A percentile compares a stretch with the other conserved stretches of the same genome.
Conservation (phyloP, 306 rosid genomes). For the Lithocarpus polystachyus region DNA sequence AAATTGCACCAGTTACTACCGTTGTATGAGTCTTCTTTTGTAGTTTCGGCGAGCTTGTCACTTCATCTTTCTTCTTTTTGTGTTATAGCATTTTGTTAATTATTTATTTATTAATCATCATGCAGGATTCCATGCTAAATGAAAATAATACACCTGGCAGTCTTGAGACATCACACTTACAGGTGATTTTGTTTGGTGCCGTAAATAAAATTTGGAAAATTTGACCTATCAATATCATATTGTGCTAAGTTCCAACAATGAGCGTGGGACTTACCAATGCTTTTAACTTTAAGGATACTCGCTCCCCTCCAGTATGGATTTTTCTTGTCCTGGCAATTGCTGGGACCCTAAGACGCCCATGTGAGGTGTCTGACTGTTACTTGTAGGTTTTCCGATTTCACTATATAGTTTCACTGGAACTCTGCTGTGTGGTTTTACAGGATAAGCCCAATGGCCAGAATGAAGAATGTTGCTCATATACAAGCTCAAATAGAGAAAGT, state of each 20-base stretch:
- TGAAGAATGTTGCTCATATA: slow-evolving; percentile 80
- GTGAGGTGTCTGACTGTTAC: background rate
- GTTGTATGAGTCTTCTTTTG: slow-evolving; percentile 24
- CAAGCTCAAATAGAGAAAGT: slow-evolving; percentile 84
- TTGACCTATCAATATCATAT: background rate
- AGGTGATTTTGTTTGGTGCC: slow-evolving; percentile 52
- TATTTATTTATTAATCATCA: slow-evolving; percentile 19
- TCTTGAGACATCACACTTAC: slow-evolving; percentile 42
- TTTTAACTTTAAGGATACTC: background rate
- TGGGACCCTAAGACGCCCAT: background rate
- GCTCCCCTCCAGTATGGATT: background rate
- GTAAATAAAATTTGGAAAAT: slow-evolving; percentile 23
- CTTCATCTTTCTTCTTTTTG: slow-evolving; percentile 6
- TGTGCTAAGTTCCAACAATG: no score
- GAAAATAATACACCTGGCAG: slow-evolving; percentile 32
- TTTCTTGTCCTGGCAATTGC: background rate
- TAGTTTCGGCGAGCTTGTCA: slow-evolving; percentile 8
- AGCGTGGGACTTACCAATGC: no score
- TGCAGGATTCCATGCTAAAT: slow-evolving; percentile 54
- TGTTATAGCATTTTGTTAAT: background rate
- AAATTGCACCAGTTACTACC: slow-evolving; percentile 44
- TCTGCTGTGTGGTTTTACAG: slow-evolving; percentile 46
- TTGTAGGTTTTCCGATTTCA: background rate
- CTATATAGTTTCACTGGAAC: slow-evolving; percentile 22
- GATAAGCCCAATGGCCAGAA: slow-evolving; percentile 46